Conservation (phyloP, 2,329 filamentous ascomycete species). For the Cordyceps farinosa region DNA sequence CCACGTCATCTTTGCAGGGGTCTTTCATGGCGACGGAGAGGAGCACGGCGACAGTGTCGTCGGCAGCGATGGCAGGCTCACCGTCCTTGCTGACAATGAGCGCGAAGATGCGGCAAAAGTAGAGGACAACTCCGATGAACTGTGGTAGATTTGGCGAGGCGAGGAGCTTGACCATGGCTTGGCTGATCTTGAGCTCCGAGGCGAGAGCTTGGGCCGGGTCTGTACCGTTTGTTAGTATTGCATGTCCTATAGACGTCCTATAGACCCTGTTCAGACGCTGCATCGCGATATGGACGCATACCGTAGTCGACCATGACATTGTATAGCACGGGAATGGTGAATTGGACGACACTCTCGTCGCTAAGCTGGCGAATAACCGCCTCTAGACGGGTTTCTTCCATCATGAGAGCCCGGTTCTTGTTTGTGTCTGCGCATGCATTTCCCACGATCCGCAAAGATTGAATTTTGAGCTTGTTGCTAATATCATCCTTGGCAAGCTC, state of each 20-base stretch:
- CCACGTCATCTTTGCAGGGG: constrained; percentile 43
- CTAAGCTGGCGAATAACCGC: constrained; percentile 47
- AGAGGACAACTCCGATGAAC: constrained; percentile 43
- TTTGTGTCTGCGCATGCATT: constrained; percentile 64
- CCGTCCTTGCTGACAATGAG: constrained; percentile 51
- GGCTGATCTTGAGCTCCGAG: constrained; percentile 49
- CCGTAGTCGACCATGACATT: constrained; percentile 63
- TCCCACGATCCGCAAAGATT: constrained; percentile 55
- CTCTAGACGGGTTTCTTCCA: constrained; percentile 45
- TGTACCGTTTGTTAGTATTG: constrained; percentile 26
- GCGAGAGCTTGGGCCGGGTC: constrained; percentile 56
- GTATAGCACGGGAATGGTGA: constrained; percentile 57
- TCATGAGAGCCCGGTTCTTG: constrained; percentile 55
- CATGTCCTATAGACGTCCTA: neutral
- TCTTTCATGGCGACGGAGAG: constrained; percentile 45
- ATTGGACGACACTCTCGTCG: constrained; percentile 46
- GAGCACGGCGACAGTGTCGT: constrained; percentile 46
- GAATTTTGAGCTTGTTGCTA: constrained; percentile 45
- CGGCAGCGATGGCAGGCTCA: constrained; percentile 43
- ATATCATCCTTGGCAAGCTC: constrained; percentile 40
- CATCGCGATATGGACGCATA: constrained; percentile 31
- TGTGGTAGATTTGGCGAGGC: constrained; percentile 41
- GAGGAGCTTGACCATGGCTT: constrained; percentile 47
- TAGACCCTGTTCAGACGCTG: too few species aligned
- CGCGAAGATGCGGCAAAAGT: constrained; percentile 55